A percentile compares a stretch with the other conserved stretches of the same genome.
These are phyloP conservation scores for Calocera viscosa DNA, from an alignment of 768 basidiomycete species.

Conservation along the genomic window DNA sequence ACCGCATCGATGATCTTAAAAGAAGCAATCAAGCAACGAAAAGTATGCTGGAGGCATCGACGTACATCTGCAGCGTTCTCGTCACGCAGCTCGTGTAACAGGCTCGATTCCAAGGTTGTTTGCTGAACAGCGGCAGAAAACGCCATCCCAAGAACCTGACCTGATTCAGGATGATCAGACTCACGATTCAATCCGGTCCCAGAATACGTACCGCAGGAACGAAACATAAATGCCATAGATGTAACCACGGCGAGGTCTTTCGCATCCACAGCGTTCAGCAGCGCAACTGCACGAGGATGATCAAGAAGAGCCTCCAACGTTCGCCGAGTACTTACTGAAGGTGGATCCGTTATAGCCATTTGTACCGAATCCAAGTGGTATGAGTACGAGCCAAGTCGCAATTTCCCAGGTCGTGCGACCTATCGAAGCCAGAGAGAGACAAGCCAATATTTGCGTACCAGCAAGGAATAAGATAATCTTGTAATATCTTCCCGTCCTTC, in stretches of 20 bases:
- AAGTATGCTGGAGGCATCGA: not conserved
- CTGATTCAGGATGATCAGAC: not conserved
- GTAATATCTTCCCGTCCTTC: not conserved
- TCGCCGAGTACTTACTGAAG: not conserved
- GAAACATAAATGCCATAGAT: not conserved
- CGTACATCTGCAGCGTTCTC: too few relatives aligned
- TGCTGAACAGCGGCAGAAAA: not conserved
- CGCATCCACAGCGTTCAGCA: not conserved
- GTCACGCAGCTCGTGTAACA: not conserved
- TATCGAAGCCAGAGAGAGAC: not conserved
- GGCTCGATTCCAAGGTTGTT: not conserved
- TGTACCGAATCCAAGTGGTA: not conserved
- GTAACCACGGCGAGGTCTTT: not conserved
- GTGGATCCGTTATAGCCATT: not conserved
- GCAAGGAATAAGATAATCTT: not conserved
- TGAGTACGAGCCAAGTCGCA: not conserved
- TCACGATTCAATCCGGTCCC: too few relatives aligned
- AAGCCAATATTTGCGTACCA: not conserved
- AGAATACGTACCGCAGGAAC: not conserved
- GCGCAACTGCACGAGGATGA: not conserved
- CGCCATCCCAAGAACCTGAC: not conserved
- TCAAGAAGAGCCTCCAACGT: too few relatives aligned
- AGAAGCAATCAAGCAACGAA: too few relatives aligned
- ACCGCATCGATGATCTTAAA: not conserved
- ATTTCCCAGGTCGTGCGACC: not conserved